Base-by-base conservation (phyloP, 148 eudicot species). In the Rhododendron vialii region DNA sequence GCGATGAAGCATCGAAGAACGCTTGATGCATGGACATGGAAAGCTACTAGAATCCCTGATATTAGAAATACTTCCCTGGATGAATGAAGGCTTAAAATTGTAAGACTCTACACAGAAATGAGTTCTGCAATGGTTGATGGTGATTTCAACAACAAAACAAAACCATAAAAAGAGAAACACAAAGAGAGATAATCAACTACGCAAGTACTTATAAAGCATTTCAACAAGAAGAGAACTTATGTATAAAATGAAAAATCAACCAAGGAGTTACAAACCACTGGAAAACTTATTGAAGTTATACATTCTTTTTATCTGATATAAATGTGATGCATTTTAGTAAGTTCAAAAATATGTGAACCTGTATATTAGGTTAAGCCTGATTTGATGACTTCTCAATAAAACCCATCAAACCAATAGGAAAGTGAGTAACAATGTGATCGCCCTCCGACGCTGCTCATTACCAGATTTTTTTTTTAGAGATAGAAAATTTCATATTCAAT, bases 1-100 rank as follows among this genome's bases (percentile, higher is more conserved):
- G 86, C 38, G 33, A n/a, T 22, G 85, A 86, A 41, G 74, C 84
- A 41, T 35, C 48, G 48, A 57, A 43, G 84, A 82, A n/a, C 57
- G 51, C 10, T 71, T 59, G 80, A 86, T 13, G 84, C 73, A 67
- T 13, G 63, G 50, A 47, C 73, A 86, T 79, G 26, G 78, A 47
- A 85, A 80, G 83, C 36, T 81, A 75, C n/a, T 26, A 7, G 74
- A 47, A n/a, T 35, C 79, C 67, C 86, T 74, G 50, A 50, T 30
- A 73, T 51, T 17, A 84, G 67, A 84, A 73, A 73, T 24, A 47
- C 18, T 84, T 30, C 86, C 80, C 79, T 82, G 84, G 13, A 38
- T 1, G 63, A 69, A 61, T 82, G 14, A 83, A 48, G 67, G 20
- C 45, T 73, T 35, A 84, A 75, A 26, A 75, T 36, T 75, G 41